phyloP scores from a whole-genome alignment of 1,284 basidiomycete genomes.

The Chondrostereum purpureum region DNA sequence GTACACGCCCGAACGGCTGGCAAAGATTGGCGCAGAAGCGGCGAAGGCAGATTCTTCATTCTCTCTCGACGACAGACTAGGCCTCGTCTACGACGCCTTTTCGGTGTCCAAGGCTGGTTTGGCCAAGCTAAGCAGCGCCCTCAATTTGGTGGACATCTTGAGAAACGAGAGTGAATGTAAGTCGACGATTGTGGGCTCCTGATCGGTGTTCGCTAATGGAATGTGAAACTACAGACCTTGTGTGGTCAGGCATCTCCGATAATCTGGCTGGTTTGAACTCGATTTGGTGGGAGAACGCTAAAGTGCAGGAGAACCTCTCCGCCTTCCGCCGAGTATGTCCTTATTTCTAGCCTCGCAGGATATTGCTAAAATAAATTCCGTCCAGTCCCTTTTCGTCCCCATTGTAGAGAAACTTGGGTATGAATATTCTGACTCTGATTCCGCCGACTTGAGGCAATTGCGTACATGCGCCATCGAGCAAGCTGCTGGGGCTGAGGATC shows the following conservation, averaged over 20 bases:
- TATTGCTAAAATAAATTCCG: slow-evolving; percentile 1
- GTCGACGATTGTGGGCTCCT: slow-evolving; percentile 20
- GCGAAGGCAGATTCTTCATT: slow-evolving; percentile 61
- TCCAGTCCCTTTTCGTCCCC: slow-evolving; percentile 69
- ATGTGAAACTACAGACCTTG: slow-evolving; percentile 43
- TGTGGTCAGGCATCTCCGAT: slow-evolving; percentile 64
- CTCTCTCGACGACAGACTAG: slow-evolving; percentile 81
- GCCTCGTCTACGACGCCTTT: slow-evolving; percentile 78
- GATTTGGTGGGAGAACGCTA: slow-evolving; percentile 83
- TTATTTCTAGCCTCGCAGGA: not conserved
- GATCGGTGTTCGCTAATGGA: slow-evolving; percentile 1
- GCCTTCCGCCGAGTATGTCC: slow-evolving; percentile 54
- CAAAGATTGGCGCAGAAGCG: slow-evolving; percentile 76
- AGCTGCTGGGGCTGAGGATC: slow-evolving; percentile 59
- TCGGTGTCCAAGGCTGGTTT: slow-evolving; percentile 80
- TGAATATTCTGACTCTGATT: slow-evolving; percentile 66
- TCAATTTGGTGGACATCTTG: slow-evolving; percentile 67
- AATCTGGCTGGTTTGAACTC: slow-evolving; percentile 53
- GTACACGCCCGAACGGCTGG: slow-evolving; percentile 79
- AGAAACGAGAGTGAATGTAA: slow-evolving; percentile 71
- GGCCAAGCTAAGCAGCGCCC: slow-evolving; percentile 67
- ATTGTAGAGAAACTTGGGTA: slow-evolving; percentile 79
- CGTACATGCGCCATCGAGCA: slow-evolving; percentile 72
- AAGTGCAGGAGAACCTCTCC: slow-evolving; percentile 55
- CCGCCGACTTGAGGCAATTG: slow-evolving; percentile 68